Evolutionary conservation across 805 yeast species (phyloP).

Genomic region (Barnettozyma pratensis): DNA sequence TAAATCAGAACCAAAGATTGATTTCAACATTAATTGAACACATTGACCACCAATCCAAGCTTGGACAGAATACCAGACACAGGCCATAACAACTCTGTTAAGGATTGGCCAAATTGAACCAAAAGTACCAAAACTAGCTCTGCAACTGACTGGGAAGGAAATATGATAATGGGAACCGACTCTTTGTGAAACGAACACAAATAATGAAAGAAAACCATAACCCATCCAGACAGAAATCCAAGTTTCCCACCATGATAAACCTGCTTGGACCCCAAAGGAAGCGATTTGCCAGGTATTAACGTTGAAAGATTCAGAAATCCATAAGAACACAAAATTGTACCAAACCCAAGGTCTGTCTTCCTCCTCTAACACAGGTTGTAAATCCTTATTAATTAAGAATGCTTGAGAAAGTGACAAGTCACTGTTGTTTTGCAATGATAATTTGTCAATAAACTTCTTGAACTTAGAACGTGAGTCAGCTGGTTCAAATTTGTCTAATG

Average conservation of each 20-base stretch:
- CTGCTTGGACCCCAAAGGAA: slow-evolving; percentile 72
- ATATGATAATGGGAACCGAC: slow-evolving; percentile 78
- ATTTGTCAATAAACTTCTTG: no score
- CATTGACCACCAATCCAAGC: slow-evolving; percentile 82
- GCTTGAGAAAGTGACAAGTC: no score
- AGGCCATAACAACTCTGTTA: slow-evolving; percentile 82
- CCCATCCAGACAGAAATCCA: slow-evolving; percentile 91
- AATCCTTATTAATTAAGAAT: slow-evolving; percentile 68
- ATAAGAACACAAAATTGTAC: slow-evolving; percentile 72
- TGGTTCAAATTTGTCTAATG: no score
- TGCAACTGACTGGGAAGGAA: slow-evolving; percentile 75
- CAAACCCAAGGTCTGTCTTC: slow-evolving; percentile 79
- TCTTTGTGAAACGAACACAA: slow-evolving; percentile 68
- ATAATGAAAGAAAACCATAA: slow-evolving; percentile 61
- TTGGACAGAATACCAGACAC: slow-evolving; percentile 87
- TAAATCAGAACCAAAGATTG: slow-evolving; percentile 67
- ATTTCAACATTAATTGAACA: slow-evolving; percentile 66
- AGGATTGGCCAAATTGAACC: slow-evolving; percentile 86
- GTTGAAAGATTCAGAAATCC: slow-evolving; percentile 89
- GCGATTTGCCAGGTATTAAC: slow-evolving; percentile 91
- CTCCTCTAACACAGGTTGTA: slow-evolving; percentile 66
- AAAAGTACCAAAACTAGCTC: slow-evolving; percentile 82
- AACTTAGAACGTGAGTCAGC: no score
- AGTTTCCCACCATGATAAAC: slow-evolving; percentile 86
- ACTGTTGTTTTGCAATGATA: no score